These are phyloP conservation scores for Boletus rubropictus DNA, from an alignment of 768 basidiomycete genomes.

Conservation along the genomic window DNA sequence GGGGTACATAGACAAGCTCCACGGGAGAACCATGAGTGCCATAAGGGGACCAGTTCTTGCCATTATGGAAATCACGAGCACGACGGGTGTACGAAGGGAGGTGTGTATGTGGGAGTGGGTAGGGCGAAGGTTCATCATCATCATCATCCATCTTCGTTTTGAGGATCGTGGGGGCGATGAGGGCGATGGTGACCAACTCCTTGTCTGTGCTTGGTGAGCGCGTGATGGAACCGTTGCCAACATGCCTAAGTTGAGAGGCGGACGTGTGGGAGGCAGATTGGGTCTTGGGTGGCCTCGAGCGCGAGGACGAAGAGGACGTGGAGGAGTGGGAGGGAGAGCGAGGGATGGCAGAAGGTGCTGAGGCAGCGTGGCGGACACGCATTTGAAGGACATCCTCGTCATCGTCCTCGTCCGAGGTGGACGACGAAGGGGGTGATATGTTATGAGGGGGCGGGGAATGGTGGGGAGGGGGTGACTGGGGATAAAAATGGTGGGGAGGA, in stretches of 20 bases:
- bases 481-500: no score
- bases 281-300: slow-evolving; percentile 26
- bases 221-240: slow-evolving; percentile 43
- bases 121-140: slow-evolving; percentile 31
- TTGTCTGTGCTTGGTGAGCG: slow-evolving; percentile 32
- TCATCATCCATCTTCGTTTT: slow-evolving; percentile 70
- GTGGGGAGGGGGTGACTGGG: slow-evolving; percentile 14
- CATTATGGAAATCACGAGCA: slow-evolving; percentile 2
- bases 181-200: slow-evolving; percentile 64
- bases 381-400: slow-evolving; percentile 63
- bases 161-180: slow-evolving; percentile 76
- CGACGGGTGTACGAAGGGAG: slow-evolving; percentile 7
- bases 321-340: slow-evolving; percentile 38
- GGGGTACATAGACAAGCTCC: slow-evolving; percentile 68
- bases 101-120: slow-evolving; percentile 10
- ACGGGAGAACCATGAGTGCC: slow-evolving; percentile 46
- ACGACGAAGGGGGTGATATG: slow-evolving; percentile 27
- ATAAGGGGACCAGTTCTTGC: slow-evolving; percentile 11
- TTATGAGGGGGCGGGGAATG: slow-evolving; percentile 21
- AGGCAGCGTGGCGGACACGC: slow-evolving; percentile 34
- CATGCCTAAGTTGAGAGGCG: slow-evolving; percentile 15
- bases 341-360: slow-evolving; percentile 20
- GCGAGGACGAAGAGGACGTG: slow-evolving; percentile 21
- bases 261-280: slow-evolving; percentile 24
- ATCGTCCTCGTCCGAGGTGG: slow-evolving; percentile 39